Evolutionary conservation across 2,329 filamentous ascomycete species (phyloP), one percentile per base, ranked within the genome.

Genomic region (Colletotrichum liaoningense): DNA sequence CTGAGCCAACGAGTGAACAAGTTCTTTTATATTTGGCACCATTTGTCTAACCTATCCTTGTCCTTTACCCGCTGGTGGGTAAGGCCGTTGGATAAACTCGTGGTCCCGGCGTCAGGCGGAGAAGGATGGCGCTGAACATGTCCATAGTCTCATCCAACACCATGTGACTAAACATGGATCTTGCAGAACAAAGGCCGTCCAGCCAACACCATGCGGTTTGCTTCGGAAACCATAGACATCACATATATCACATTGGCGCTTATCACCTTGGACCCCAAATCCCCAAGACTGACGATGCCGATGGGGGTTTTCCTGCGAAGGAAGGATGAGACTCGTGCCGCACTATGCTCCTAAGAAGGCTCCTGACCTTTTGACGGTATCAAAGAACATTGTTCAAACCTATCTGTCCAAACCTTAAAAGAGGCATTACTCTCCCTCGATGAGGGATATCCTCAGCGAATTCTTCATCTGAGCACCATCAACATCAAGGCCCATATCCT

Each of bases 221-320:
- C 19, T n/a, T 49, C 1, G 16, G 16, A 49, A 49, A n/a, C 8
- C 6, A n/a, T 19, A 49, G 4, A 49, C 19, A 49, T 49, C 42
- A 49, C 42, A 49, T 2, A n/a, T n/a, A 11, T 49, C 42, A 49
- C 42, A 9, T 49, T 22, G 3, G 8, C 16, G 8, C 42, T 49
- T 49, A 22, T 22, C 42, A 1, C 19, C 4, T 49, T 19, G 0
- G 3, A 49, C 5, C 38, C 38, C 38, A 35, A 35, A 11, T 5
- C 33, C 33, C 4, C 1, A 35, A 35, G 11, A 12, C 33, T 5
- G 33, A 35, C 33, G 33, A 0, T 35, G 33, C 33, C 12, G 33
- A 1, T 35, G 33, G 4, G 12, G 1, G 12, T 35, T 35, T 5
- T 1, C 11, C 1, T 1, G 3, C 1, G 33, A 12, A 5, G 11